phyloP scores from a whole-genome alignment of 1,284 basidiomycete genomes.

The Apiotrichum veenhuisii region DNA sequence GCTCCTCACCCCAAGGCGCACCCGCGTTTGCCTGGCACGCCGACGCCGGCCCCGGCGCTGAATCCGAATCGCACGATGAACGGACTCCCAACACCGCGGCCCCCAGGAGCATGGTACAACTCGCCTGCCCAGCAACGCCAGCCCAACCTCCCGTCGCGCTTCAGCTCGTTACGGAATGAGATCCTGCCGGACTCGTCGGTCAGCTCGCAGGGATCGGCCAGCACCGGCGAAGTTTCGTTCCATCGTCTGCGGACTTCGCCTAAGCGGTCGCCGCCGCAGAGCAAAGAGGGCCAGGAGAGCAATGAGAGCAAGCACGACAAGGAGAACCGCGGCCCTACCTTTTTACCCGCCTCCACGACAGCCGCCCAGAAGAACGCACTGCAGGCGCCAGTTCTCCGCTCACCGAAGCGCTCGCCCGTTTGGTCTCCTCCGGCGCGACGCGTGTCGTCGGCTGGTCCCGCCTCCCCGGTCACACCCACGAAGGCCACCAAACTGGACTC shows the following conservation, averaged over 20 bases:
- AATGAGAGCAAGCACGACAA: no score
- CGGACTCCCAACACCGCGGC: constrained; percentile 22
- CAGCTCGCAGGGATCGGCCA: constrained; percentile 1
- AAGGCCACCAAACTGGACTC: not conserved
- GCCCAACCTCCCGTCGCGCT: constrained; percentile 4
- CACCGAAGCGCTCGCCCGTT: constrained; percentile 8
- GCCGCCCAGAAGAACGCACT: not conserved
- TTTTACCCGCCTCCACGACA: not conserved
- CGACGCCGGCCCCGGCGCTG: not conserved
- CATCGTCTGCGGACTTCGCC: constrained; percentile 23
- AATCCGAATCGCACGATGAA: not conserved
- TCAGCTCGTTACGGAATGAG: constrained; percentile 16
- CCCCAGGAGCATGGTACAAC: constrained; percentile 29
- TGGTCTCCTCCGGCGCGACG: not conserved
- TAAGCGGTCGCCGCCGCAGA: not conserved
- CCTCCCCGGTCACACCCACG: not conserved
- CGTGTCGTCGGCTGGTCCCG: not conserved
- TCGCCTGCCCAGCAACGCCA: not conserved
- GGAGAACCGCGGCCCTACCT: no score
- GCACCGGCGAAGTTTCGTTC: constrained; percentile 21
- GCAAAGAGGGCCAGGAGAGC: not conserved
- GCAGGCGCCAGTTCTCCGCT: constrained; percentile 11
- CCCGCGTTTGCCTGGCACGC: not conserved
- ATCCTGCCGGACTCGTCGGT: constrained; percentile 18
- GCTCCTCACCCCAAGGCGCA: no score